These are phyloP conservation scores for Geotrichum carabidarum DNA, from an alignment of 1,139 yeast species.

Conservation along the genomic window DNA sequence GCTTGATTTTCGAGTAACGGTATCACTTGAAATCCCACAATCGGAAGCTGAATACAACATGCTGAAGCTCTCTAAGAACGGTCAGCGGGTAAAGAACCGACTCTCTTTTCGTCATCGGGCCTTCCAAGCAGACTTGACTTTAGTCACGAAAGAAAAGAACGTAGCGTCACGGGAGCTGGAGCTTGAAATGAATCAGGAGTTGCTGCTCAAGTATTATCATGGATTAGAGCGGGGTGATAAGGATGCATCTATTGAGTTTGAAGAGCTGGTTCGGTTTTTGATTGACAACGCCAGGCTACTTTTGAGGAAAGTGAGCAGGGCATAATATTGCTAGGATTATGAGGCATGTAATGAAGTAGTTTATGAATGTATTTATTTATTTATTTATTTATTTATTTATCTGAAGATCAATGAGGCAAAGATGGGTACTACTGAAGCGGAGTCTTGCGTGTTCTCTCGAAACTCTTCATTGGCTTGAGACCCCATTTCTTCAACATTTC, in stretches of 20 bases:
- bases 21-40: conserved; percentile 67
- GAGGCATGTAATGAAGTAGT: neutral
- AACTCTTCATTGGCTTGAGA: conserved; percentile 59
- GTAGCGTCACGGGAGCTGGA: conserved; percentile 33
- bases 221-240: conserved; percentile 23
- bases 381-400: neutral
- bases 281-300: conserved; percentile 32
- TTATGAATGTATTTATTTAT: neutral
- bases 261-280: conserved; percentile 34
- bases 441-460: conserved; percentile 26
- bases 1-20: conserved; percentile 69
- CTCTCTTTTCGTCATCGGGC: conserved; percentile 33
- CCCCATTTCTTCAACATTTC: conserved; percentile 69
- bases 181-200: conserved; percentile 64
- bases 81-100: conserved; percentile 51
- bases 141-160: conserved; percentile 28
- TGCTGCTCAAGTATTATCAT: conserved; percentile 59
- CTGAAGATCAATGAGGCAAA: neutral
- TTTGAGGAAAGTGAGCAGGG: conserved; percentile 22
- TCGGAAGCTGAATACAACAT: conserved; percentile 18
- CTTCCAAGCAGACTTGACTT: conserved; percentile 35
- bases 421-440: too few species aligned
- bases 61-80: conserved; percentile 29
- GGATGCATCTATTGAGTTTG: conserved; percentile 35
- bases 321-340: neutral